Evolutionary conservation across 1,284 basidiomycete species (phyloP).

Genomic region (Cryptococcus sp.): DNA sequence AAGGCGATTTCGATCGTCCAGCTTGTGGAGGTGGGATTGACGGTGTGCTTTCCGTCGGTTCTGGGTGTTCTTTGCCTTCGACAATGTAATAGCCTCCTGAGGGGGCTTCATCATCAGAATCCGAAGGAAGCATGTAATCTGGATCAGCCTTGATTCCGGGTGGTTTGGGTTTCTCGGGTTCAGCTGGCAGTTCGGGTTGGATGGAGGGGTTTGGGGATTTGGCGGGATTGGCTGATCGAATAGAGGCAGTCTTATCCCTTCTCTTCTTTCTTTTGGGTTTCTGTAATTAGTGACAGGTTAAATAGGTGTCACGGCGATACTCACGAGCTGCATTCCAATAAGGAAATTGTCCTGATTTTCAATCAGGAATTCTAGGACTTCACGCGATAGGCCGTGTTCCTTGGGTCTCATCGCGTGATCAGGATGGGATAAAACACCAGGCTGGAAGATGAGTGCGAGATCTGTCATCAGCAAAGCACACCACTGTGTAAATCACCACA

Average conservation of each 20-base stretch:
- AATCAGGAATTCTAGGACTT: slow-evolving; percentile 91
- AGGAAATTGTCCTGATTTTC: slow-evolving; percentile 49
- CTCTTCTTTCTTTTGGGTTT: slow-evolving; percentile 18
- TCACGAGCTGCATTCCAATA: slow-evolving; percentile 41
- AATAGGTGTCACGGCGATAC: slow-evolving; percentile 6
- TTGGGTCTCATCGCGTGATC: slow-evolving; percentile 71
- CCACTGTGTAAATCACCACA: background rate
- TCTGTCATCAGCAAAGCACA: slow-evolving; percentile 53
- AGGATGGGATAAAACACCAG: slow-evolving; percentile 84
- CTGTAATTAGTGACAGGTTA: background rate
- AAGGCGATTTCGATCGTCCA: background rate
- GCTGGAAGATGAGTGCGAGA: slow-evolving; percentile 90
- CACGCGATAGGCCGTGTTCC: slow-evolving; percentile 82
- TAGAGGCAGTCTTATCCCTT: background rate
- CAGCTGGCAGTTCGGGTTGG: slow-evolving; percentile 2
- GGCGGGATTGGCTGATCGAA: background rate
- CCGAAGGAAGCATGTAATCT: slow-evolving; percentile 45
- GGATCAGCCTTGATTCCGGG: slow-evolving; percentile 36
- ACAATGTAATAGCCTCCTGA: slow-evolving; percentile 44
- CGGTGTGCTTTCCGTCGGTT: slow-evolving; percentile 7
- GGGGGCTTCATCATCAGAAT: slow-evolving; percentile 47
- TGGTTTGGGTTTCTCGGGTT: slow-evolving; percentile 11
- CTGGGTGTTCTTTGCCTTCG: slow-evolving; percentile 17
- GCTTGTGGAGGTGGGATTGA: slow-evolving; percentile 1
- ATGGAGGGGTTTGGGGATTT: too few species aligned